phyloP scores from a whole-genome alignment of 2,329 filamentous ascomycete species.

The Alternaria alternata region DNA sequence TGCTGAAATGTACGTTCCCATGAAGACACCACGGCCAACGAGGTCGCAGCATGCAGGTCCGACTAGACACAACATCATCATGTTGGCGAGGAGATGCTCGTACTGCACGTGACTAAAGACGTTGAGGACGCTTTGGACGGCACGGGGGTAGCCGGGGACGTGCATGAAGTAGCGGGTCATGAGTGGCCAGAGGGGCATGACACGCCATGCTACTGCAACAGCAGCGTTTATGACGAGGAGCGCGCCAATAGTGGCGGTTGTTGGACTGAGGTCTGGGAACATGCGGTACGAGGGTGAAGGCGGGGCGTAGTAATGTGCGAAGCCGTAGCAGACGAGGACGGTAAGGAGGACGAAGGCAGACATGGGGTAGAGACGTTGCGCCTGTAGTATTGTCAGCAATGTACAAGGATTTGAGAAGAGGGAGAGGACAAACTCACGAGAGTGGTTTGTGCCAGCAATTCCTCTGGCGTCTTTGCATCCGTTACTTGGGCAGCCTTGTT shows the following conservation, averaged over 20 bases:
- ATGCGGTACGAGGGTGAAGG: slow-evolving; percentile 43
- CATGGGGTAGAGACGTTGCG: slow-evolving; percentile 49
- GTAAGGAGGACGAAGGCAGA: slow-evolving; percentile 44
- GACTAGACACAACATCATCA: slow-evolving; percentile 70
- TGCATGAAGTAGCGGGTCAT: slow-evolving; percentile 69
- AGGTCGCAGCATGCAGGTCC: slow-evolving; percentile 59
- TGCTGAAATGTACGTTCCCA: slow-evolving; percentile 46
- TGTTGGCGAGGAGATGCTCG: slow-evolving; percentile 67
- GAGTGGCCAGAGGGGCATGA: slow-evolving; percentile 70
- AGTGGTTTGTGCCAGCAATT: slow-evolving; percentile 44
- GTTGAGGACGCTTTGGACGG: slow-evolving; percentile 68
- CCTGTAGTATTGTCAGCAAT: slow-evolving; percentile 23
- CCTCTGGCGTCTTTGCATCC: slow-evolving; percentile 34
- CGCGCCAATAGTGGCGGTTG: slow-evolving; percentile 60
- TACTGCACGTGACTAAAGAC: slow-evolving; percentile 74
- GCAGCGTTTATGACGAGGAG: slow-evolving; percentile 68
- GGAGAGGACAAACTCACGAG: slow-evolving; percentile 32
- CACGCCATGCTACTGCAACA: slow-evolving; percentile 67
- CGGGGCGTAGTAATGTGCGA: slow-evolving; percentile 45
- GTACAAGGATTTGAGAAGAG: not conserved
- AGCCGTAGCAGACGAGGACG: slow-evolving; percentile 33
- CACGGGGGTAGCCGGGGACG: slow-evolving; percentile 64
- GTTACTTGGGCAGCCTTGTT: slow-evolving; percentile 31
- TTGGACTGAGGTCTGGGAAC: slow-evolving; percentile 43
- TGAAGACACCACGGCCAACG: slow-evolving; percentile 46